Conservation (phyloP, 768 basidiomycete species). For the Suillus brevipes region DNA sequence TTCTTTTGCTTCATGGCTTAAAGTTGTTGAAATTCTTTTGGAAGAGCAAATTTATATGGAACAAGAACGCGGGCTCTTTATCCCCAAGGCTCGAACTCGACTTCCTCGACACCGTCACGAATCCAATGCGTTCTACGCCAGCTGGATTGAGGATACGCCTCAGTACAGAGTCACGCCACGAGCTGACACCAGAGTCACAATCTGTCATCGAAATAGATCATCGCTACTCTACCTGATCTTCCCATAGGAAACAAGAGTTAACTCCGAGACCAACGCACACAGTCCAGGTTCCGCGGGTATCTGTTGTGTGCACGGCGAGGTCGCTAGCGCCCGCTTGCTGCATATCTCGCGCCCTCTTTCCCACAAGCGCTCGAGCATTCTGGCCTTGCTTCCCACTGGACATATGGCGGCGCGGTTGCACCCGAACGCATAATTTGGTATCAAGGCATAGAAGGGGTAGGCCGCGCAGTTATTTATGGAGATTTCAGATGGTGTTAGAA, state of each 20-base stretch:
- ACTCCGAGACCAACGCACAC: slow-evolving; percentile 65
- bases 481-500: background rate
- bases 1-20: background rate
- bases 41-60: too few relatives aligned
- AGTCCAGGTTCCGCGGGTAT: slow-evolving; percentile 79
- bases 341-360: slow-evolving; percentile 34
- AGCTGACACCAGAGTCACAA: background rate
- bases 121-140: too few relatives aligned
- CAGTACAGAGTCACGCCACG: background rate
- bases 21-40: background rate
- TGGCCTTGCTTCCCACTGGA: slow-evolving; percentile 94
- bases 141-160: background rate
- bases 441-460: slow-evolving; percentile 18
- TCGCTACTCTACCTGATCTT: background rate
- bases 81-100: background rate
- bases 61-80: background rate
- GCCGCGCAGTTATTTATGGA: background rate
- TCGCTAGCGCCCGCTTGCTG: slow-evolving; percentile 31
- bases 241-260: background rate
- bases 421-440: slow-evolving; percentile 83
- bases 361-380: slow-evolving; percentile 78
- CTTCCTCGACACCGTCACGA: too few relatives aligned
- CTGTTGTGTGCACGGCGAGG: slow-evolving; percentile 32
- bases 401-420: slow-evolving; percentile 87
- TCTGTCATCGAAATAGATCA: background rate